Conservation (phyloP, 1,284 basidiomycete species). For the Earliella scabrosa region DNA sequence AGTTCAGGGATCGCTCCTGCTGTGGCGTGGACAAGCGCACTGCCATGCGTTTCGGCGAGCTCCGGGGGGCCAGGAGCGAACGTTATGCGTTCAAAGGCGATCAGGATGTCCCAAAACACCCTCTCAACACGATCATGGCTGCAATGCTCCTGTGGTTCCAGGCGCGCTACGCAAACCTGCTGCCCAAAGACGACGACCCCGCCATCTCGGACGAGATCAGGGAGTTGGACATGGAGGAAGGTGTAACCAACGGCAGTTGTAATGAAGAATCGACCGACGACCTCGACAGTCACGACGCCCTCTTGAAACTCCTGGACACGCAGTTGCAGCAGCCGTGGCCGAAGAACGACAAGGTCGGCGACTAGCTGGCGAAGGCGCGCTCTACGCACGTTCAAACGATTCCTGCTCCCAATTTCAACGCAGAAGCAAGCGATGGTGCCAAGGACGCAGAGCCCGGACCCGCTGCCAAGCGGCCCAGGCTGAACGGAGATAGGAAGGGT, state of each 20-base stretch:
- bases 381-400: background rate
- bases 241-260: background rate
- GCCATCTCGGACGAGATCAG: background rate
- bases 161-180: background rate
- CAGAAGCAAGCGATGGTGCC: background rate
- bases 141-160: conserved; percentile 4
- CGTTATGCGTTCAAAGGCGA: background rate
- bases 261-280: no score
- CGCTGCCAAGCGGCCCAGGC: background rate
- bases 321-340: background rate
- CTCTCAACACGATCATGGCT: background rate
- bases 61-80: no score
- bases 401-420: background rate
- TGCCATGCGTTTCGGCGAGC: background rate
- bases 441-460: background rate
- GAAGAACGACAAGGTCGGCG: background rate
- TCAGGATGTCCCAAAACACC: background rate
- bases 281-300: background rate
- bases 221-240: background rate
- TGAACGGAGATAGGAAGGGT: background rate
- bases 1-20: background rate
- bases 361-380: background rate
- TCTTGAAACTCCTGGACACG: background rate
- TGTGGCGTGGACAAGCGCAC: background rate
- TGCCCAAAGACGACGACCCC: background rate